Base-by-base conservation (phyloP, 164 flowering plant genomes). In the Liriodendron chinense region DNA sequence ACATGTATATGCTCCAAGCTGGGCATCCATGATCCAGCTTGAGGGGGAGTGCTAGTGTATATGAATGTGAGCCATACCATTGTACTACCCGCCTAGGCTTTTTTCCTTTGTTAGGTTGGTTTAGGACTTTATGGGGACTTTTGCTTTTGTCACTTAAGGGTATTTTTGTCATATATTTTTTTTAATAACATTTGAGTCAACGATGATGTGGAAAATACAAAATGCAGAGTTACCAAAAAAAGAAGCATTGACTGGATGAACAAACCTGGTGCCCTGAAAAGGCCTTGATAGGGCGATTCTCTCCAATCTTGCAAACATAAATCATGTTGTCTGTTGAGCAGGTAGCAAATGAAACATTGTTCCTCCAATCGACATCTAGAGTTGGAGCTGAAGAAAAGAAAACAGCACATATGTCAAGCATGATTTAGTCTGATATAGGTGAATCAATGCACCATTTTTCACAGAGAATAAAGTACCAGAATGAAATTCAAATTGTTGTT, bases 281-380 rank as follows among this genome's bases (percentile, higher is more conserved):
- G 50, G 88, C 76, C 82, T 88, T 94, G 68, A 91, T 71, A 22
- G 99, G 96, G 28, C 85, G 88, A 68, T 65, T 86, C 72, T 94
- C 99, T 57, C 97, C 98, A 80, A 96, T 85, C 86, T 94, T 94
- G 84, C 97, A 96, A 69, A 96, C 97, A 90, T 91, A 87, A 57
- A 96, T 96, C 99, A 88, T 92, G 72, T 78, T 84, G 81, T 96
- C 99, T 6, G 98, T 93, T 50, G 99, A 96, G 79, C 98, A 91
- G 4, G 98, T 92, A 43, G 99, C 99, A 84, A 96, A 96, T 22
- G 96, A 88, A 71, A 71, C 82, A 88, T 91, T 92, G 81, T 88
- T 92, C 72, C 97, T 85, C 99, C 99, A 96, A 76, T 96, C 99
- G 81, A 96, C 99, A 87, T 96, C 99, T 80, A 96, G 97, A 20